phyloP scores from a whole-genome alignment of 1,284 basidiomycete genomes.

The Hemileccinum hortonii region DNA sequence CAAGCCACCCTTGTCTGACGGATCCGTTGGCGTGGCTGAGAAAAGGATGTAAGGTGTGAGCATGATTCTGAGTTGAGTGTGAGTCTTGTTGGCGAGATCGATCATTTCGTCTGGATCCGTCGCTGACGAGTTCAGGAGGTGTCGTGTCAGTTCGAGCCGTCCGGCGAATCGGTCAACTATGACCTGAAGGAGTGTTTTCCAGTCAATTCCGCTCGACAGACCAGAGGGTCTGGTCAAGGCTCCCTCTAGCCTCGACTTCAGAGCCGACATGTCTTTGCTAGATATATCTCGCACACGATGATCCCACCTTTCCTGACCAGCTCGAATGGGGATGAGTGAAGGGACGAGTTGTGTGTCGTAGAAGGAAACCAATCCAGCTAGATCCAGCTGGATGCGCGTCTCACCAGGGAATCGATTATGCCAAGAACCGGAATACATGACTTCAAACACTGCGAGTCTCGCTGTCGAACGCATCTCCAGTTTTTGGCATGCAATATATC shows the following conservation, averaged over 20 bases:
- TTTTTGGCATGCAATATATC: not conserved
- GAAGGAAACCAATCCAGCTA: constrained; percentile 32
- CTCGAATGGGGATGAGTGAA: too few species aligned
- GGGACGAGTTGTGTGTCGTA: constrained; percentile 33
- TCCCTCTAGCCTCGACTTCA: not conserved
- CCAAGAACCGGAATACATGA: too few species aligned
- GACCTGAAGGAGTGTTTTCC: constrained; percentile 24
- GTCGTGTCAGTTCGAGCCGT: constrained; percentile 17
- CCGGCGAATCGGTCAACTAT: constrained; percentile 42
- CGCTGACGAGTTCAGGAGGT: constrained; percentile 33
- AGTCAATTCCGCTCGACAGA: constrained; percentile 37
- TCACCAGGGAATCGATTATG: constrained; percentile 31
- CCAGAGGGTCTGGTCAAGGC: not conserved
- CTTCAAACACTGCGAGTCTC: not conserved
- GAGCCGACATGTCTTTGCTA: constrained; percentile 13
- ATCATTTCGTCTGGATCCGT: not conserved
- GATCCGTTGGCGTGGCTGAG: constrained; percentile 1
- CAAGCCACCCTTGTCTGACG: not conserved
- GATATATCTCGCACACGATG: too few species aligned
- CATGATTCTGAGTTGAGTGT: constrained; percentile 20
- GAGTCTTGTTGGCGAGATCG: not conserved
- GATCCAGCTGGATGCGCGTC: constrained; percentile 34
- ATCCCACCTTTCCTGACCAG: too few species aligned
- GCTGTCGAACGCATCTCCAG: not conserved
- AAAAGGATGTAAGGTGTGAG: constrained; percentile 17